Evolutionary conservation across 2,329 filamentous ascomycete species (phyloP), one percentile per base, ranked within the genome.

Genomic region (Fusarium oligoseptatum): DNA sequence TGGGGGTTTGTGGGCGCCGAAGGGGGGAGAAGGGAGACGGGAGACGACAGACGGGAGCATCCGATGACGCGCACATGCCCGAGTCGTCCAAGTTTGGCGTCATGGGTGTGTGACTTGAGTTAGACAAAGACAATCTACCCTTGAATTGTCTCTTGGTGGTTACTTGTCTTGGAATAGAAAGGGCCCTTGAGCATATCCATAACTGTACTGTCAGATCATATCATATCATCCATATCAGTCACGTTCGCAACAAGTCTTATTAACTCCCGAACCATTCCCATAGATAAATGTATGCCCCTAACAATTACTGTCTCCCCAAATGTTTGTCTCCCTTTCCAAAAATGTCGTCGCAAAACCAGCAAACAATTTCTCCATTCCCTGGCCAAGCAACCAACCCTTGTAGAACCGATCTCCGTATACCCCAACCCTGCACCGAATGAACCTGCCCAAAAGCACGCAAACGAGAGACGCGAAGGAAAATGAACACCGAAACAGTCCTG

Each of bases 321-420:
- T 63, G 32, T 63, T 62, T 29, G 37, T 22, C 34, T 22, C 39
- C 48, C 22, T 22, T 20, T 20, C 64, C 55, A 24, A 37, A 37
- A 24, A 45, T 60, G 48, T 61, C 48, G 48, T 62, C 66, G 55
- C 39, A 10, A 73, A 73, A 55, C 55, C 62, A 77, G 39, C 64
- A 76, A 76, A 65, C 71, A 76, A 73, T 68, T 77, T 71, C 74
- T 62, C 77, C 74, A 67, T 73, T 71, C 52, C 76, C 64, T 64
- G 56, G 43, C 73, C 66, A 66, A 71, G 69, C 43, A 74, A 62
- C 72, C 43, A 74, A 62, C 72, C 67, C 61, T 60, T 68, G 58
- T 64, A 77, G 62, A 78, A 75, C 60, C 74, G 27, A 73, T 73
- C 62, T 34, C 71, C 55, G 20, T 61, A 74, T 61, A 63, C 66